Conservation (phyloP, 768 basidiomycete genomes). For the Lactarius quietus region DNA sequence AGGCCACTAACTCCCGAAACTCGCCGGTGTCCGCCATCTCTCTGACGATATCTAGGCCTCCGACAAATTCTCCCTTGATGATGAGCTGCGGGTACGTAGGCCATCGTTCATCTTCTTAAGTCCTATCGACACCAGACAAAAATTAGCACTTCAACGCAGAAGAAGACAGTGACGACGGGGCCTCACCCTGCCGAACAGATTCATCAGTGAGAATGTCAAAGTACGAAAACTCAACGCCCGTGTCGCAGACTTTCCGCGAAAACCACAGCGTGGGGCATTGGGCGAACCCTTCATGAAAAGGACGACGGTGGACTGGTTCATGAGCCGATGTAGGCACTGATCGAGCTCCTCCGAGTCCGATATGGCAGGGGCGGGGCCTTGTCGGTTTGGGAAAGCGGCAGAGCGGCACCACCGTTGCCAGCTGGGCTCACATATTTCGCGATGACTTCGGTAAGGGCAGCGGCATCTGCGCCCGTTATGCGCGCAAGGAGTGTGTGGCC, state of each 20-base stretch:
- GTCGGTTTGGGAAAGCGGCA: conserved; percentile 51
- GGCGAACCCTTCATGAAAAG: conserved; percentile 67
- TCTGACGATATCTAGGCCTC: conserved; percentile 89
- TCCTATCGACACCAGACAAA: conserved; percentile 32
- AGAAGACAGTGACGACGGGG: background rate
- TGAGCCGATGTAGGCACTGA: conserved; percentile 59
- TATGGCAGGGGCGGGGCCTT: too few species aligned
- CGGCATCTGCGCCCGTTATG: conserved; percentile 77
- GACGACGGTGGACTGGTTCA: conserved; percentile 64
- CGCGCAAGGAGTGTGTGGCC: conserved; percentile 83
- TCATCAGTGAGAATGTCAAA: background rate
- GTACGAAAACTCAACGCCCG: conserved; percentile 46
- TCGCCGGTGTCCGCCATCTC: conserved; percentile 86
- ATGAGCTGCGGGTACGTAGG: conserved; percentile 66
- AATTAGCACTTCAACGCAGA: background rate
- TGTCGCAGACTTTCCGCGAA: conserved; percentile 50
- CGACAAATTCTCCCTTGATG: conserved; percentile 86
- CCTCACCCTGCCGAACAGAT: background rate
- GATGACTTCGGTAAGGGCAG: conserved; percentile 56
- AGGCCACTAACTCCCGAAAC: conserved; percentile 45
- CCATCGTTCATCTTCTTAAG: conserved; percentile 62
- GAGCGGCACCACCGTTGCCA: conserved; percentile 17
- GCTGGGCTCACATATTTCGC: conserved; percentile 47
- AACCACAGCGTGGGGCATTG: conserved; percentile 62
- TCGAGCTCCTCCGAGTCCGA: conserved; percentile 69